Evolutionary conservation across 805 yeast species (phyloP), one percentile per base, ranked within the genome.

Genomic region (Pichia pseudocactophila): DNA sequence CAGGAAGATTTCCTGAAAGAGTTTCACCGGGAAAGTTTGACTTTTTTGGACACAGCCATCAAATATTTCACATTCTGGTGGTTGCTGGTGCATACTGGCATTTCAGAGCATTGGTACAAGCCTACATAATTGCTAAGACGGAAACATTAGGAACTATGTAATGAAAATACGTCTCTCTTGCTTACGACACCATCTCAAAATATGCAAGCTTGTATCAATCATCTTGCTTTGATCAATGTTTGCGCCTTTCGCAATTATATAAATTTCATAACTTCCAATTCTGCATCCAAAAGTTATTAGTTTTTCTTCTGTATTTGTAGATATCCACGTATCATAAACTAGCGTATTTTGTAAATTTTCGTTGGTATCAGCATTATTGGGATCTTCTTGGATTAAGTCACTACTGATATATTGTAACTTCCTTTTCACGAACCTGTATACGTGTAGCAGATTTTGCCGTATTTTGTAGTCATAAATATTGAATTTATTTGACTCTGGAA

Each of bases 21-120:
- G 65, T 68, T 34, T 50, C 50, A 5, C 85, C 86, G 0, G 88
- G 88, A 0, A 58, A 32, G 17, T 83, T 71, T 56, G 95, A 86
- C 51, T 53, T 75, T 10, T 70, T 75, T 61, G 95, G 95, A 1
- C 82, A 83, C 50, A 82, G 94, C 7, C 96, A 87, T 58, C 96
- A 87, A 56, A 70, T 87, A 9, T 86, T 87, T 56, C 95, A 86
- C 58, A 60, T 82, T 9, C 59, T 82, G 52, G 95, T 86, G 7
- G 88, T 85, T 0, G 50, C 78, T 11, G 95, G 94, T 12, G 83
- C 95, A 0, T 66, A 64, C 42, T 81, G 81, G 44, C 96, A 88
- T 62, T 75, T 82, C 60, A 66, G 53, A 42, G 94, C 81, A 0
- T 63, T 87, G 30, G 55, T 75, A 3, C 68, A 66, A 8, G 69